These are phyloP conservation scores for Ploettnerulaceae sp. DNA, from an alignment of 2,329 filamentous ascomycete genomes.

Conservation along the genomic window DNA sequence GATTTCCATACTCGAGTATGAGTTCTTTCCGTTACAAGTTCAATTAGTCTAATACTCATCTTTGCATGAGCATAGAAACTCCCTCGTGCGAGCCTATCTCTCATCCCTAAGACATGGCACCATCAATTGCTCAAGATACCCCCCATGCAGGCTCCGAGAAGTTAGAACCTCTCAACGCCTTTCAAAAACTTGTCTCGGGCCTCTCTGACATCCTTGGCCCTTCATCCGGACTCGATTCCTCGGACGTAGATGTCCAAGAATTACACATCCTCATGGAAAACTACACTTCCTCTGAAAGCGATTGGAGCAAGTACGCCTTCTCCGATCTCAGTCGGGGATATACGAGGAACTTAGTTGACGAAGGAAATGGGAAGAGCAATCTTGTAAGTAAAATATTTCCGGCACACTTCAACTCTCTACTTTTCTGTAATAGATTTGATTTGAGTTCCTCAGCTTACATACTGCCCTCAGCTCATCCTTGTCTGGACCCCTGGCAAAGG, in stretches of 20 bases:
- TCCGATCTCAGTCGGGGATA: constrained; percentile 67
- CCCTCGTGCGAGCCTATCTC: no score
- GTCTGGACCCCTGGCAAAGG: constrained; percentile 84
- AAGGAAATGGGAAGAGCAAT: constrained; percentile 68
- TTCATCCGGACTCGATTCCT: constrained; percentile 75
- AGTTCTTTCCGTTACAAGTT: not conserved
- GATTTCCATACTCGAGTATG: no score
- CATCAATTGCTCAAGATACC: constrained; percentile 10
- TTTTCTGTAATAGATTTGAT: not conserved
- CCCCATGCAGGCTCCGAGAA: not conserved
- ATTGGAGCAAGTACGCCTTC: constrained; percentile 74
- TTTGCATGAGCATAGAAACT: not conserved
- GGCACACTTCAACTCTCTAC: no score
- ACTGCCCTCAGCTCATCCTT: constrained; percentile 83
- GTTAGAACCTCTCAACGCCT: constrained; percentile 39
- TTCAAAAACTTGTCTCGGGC: constrained; percentile 67
- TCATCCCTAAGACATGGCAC: not conserved
- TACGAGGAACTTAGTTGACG: constrained; percentile 84
- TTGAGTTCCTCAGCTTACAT: constrained; percentile 58
- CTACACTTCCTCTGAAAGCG: constrained; percentile 62
- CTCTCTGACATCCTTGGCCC: constrained; percentile 73
- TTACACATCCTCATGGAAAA: constrained; percentile 68
- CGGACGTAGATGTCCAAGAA: constrained; percentile 70
- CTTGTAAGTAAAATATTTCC: constrained; percentile 36
- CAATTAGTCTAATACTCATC: not conserved